A percentile compares a stretch with the other conserved stretches of the same genome.
These are phyloP conservation scores for Plantago lanceolata DNA, from an alignment of 305 asterid genomes.

Conservation along the genomic window DNA sequence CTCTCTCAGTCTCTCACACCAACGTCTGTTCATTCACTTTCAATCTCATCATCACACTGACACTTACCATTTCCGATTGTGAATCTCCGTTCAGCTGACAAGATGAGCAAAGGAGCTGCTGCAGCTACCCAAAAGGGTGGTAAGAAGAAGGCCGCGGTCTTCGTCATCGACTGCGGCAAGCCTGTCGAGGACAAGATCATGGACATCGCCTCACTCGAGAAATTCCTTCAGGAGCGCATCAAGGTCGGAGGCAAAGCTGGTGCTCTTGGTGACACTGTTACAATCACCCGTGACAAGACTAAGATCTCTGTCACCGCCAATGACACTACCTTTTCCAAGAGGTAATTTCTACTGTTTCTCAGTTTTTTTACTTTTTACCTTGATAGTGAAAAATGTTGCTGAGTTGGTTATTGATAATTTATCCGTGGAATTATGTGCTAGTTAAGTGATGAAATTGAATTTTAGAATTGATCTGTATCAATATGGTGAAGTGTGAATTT, in stretches of 20 bases:
- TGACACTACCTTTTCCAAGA: conserved; percentile 55
- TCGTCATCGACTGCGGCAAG: conserved; percentile 66
- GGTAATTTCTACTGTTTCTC: conserved; percentile 31
- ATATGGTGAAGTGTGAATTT: no score
- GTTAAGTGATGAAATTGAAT: no score
- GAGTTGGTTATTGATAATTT: no score
- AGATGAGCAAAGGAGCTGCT: conserved; percentile 46
- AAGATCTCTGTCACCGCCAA: conserved; percentile 59
- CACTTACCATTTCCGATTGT: no score
- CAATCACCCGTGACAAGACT: conserved; percentile 56
- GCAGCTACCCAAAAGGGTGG: conserved; percentile 46
- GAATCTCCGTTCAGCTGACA: not conserved
- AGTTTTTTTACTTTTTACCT: no score
- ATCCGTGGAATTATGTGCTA: no score
- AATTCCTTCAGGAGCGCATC: conserved; percentile 73
- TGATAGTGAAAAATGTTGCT: no score
- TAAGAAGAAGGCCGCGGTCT: conserved; percentile 54
- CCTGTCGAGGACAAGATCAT: conserved; percentile 80
- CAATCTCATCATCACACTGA: no score
- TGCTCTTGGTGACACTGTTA: conserved; percentile 65
- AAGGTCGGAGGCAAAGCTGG: conserved; percentile 88
- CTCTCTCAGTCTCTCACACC: no score
- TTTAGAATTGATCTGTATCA: no score
- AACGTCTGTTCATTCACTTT: no score
- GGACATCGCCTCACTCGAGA: conserved; percentile 72